Evolutionary conservation across 768 basidiomycete genomes (phyloP).

Genomic region (Kwoniella botswanensis): DNA sequence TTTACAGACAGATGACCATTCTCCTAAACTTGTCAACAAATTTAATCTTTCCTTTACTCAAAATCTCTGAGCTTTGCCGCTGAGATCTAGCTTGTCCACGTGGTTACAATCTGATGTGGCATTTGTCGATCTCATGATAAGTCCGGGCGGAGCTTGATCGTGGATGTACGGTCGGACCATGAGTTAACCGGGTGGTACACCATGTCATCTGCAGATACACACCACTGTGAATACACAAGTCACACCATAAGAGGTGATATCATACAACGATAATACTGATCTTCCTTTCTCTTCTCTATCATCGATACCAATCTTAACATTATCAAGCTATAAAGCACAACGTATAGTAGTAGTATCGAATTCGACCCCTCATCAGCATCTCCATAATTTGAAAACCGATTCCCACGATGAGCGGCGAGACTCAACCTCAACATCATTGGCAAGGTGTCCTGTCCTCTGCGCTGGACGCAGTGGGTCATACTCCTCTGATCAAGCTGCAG

Average conservation of each 20-base stretch:
- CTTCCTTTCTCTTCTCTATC: background rate
- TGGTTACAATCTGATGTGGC: background rate
- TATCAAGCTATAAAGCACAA: too few species aligned
- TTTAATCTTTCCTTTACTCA: background rate
- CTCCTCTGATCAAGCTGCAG: slow-evolving; percentile 85
- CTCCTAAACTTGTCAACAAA: background rate
- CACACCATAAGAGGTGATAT: background rate
- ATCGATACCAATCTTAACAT: too few species aligned
- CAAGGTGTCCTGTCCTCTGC: slow-evolving; percentile 71
- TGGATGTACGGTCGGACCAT: background rate
- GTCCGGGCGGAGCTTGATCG: background rate
- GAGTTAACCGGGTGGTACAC: background rate
- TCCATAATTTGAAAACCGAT: background rate
- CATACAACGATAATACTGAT: background rate
- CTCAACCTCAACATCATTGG: slow-evolving; percentile 49
- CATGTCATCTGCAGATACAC: background rate
- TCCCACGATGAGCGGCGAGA: slow-evolving; percentile 18
- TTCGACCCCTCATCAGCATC: too few species aligned
- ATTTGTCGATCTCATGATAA: background rate
- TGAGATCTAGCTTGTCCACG: background rate
- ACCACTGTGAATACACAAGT: background rate
- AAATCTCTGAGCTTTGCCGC: background rate
- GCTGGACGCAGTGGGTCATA: slow-evolving; percentile 84
- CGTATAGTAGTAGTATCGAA: too few species aligned
- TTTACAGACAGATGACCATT: background rate